Evolutionary conservation across 495 filamentous ascomycete species (phyloP), one percentile per base, ranked within the genome.

Genomic region (Massariosphaeria phaeospora): DNA sequence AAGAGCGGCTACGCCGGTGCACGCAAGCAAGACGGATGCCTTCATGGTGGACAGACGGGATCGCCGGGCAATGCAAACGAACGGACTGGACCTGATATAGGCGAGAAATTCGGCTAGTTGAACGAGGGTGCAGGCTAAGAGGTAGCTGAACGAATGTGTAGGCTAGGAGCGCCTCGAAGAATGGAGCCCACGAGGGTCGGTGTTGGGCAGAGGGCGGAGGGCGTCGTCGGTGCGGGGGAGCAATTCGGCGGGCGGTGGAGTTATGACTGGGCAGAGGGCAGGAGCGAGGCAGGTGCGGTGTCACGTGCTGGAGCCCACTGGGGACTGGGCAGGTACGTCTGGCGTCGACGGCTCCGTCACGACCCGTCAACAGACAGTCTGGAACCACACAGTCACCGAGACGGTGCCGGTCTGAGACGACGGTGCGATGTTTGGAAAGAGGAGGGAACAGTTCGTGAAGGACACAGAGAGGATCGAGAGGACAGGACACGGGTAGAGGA

Each of bases 1-100:
- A 7, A 55, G 36, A 9, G 47, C 29, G 24, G 34, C 44, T 20
- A 57, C 48, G 42, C 57, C 45, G 15, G 45, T 24, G 31, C 50
- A 39, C 42, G 42, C 52, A 20, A 61, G 40, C n/a, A 50, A 20
- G 0, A 30, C 29, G 1, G 45, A 25, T 17, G 44, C 29, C 45
- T 29, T 15, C 54, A 57, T 57, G 38, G 20, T 41, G 47, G 13
- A 13, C 2, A 10, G 24, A 8, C 8, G 23, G 26, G 34, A 7
- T 44, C n/a, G 27, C 13, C 36, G 34, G 20, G 38, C 24, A 30
- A 12, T 21, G n/a, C 6, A 5, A 18, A 18, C 6, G 5, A 39
- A 6, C 6, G n/a, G 5, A 7, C 35, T 7, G 20, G n/a, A 7
- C 13, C n/a, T 12, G n/a, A 18, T 33, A n/a, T 33, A 8, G 30